Evolutionary conservation across 257 asterid genomes (phyloP), one percentile per base, ranked within the genome.

Genomic region (Penstemon eatonii): DNA sequence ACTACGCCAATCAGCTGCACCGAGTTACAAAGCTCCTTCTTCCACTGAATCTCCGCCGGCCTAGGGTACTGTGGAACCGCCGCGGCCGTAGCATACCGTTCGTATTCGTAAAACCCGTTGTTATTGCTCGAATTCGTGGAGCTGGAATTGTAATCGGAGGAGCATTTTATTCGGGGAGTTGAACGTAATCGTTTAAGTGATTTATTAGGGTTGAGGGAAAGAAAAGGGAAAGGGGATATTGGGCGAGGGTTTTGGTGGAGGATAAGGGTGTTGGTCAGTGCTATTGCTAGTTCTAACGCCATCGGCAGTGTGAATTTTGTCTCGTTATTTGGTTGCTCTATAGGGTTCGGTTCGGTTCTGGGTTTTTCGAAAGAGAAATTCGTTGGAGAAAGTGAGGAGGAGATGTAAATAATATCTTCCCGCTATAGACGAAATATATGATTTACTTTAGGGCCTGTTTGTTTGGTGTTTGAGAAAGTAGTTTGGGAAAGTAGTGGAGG

Each of bases 1-100:
- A 91, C 84, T n/a, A 75, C 79, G 38, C 97, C 97, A 46, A 91
- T 91, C 12, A 91, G 90, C 70, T 89, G 95, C 54, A 91, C 83
- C 71, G 81, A 71, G 56, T 83, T 80, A 76, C 87, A 83, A 46
- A 83, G 81, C 79, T 83, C 85, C 77, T 83, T 83, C 77, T 77
- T 80, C 87, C 85, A 83, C 83, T 58, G 80, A 77, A 83, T 80
- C 83, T 83, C 87, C 50, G 78, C 49, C 68, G 87, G 87, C 66
- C 72, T 55, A 11, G 87, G 81, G 25, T 57, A 75, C 77, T 76
- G 83, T 7, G 79, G 56, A 36, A 51, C 67, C 41, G 69, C 51
- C 43, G 74, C 4, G 10, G 39, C n/a, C 2, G 56, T 42, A 6
- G 67, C 83, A 18, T 67, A 75, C 13, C 87, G 73, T n/a, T 83